Evolutionary conservation across 2,329 filamentous ascomycete genomes (phyloP).

Genomic region (Pestalotiopsis sp.): DNA sequence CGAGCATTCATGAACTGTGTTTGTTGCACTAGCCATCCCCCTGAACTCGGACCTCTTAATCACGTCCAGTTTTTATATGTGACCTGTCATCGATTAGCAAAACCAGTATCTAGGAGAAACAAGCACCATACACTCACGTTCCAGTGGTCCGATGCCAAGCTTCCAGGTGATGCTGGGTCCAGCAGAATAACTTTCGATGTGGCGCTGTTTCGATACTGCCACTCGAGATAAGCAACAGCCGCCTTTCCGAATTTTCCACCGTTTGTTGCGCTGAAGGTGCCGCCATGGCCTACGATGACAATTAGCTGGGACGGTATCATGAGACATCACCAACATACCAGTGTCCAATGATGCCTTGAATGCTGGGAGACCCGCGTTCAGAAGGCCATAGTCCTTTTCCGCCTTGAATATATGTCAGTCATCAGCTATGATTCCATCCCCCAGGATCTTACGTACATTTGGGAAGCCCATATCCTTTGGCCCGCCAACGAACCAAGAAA

Average conservation of each 20-base stretch:
- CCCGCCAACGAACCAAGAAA: constrained; percentile 25
- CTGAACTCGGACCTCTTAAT: background rate
- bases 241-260: constrained; percentile 25
- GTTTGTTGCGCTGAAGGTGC: constrained; percentile 24
- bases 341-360: constrained; percentile 26
- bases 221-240: constrained; percentile 22
- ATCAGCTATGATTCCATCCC: background rate
- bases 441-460: constrained; percentile 16
- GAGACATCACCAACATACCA: background rate
- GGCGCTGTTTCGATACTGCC: constrained; percentile 21
- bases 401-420: constrained; percentile 15
- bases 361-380: constrained; percentile 21
- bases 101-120: background rate
- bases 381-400: constrained; percentile 23
- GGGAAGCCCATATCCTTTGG: constrained; percentile 24
- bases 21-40: background rate
- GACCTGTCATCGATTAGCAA: background rate
- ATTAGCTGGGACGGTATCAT: background rate
- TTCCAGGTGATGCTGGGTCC: background rate
- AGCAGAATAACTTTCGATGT: background rate
- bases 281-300: constrained; percentile 19
- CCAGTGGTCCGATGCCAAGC: constrained; percentile 2
- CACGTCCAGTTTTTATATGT: background rate
- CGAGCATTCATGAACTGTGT: background rate
- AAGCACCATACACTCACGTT: background rate